A percentile compares a stretch with the other conserved stretches of the same genome.
phyloP scores from a whole-genome alignment of 225 moss, liverwort and hornwort genomes.

The Polytrichum commune region DNA sequence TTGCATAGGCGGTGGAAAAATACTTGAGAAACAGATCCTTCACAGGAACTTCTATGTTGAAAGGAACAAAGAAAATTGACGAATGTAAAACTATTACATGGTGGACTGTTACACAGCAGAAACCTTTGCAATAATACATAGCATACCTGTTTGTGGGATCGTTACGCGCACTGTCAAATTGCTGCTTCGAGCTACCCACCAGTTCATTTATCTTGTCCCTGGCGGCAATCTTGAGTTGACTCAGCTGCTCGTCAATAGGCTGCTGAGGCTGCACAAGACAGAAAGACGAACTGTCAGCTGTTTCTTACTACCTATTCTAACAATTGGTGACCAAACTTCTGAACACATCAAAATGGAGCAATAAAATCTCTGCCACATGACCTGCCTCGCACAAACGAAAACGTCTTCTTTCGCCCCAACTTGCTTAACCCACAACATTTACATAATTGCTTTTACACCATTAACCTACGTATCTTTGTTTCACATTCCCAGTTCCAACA shows the following conservation, averaged over 20 bases:
- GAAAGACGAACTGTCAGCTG: too few relatives aligned
- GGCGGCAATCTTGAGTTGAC: slow-evolving; percentile 40
- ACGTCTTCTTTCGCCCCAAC: too few relatives aligned
- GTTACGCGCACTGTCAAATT: slow-evolving; percentile 23
- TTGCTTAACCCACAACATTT: too few relatives aligned
- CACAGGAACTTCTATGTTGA: slow-evolving; percentile 9
- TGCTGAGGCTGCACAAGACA: slow-evolving; percentile 19
- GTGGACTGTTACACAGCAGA: neutral
- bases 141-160: slow-evolving; percentile 35
- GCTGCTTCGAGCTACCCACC: slow-evolving; percentile 24
- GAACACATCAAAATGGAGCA: too few relatives aligned
- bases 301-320: too few relatives aligned
- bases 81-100: neutral
- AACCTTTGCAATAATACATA: neutral
- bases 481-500: too few relatives aligned
- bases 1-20: neutral
- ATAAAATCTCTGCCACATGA: too few relatives aligned
- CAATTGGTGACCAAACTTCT: too few relatives aligned
- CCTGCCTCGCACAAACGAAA: too few relatives aligned
- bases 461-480: too few relatives aligned
- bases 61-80: neutral
- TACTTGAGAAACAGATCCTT: neutral
- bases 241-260: slow-evolving; percentile 42
- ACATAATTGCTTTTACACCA: too few relatives aligned
- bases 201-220: slow-evolving; percentile 33